phyloP scores from a whole-genome alignment of 2,329 filamentous ascomycete species.

The Hypocrella siamensis region DNA sequence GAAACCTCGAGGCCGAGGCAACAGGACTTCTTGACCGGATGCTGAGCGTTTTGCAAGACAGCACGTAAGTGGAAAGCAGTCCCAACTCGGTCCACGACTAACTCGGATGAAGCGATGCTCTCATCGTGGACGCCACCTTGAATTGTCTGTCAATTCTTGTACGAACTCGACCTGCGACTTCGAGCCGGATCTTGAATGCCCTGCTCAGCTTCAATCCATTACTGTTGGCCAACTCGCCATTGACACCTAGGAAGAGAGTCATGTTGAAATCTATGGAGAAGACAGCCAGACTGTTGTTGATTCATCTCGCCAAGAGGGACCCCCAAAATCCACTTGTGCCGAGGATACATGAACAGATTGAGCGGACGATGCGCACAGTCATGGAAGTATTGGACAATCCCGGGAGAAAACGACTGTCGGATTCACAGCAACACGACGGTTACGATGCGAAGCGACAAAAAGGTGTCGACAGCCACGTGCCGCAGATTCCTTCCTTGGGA shows the following conservation, averaged over 20 bases:
- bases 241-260: conserved; percentile 67
- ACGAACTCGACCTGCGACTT: conserved; percentile 63
- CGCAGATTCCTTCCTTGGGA: conserved; percentile 50
- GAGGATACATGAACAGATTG: conserved; percentile 76
- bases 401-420: conserved; percentile 60
- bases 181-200: conserved; percentile 71
- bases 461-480: conserved; percentile 29
- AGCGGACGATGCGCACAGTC: conserved; percentile 64
- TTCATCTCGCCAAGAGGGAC: conserved; percentile 76
- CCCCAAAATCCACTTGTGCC: conserved; percentile 59
- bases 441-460: conserved; percentile 75
- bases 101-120: conserved; percentile 50
- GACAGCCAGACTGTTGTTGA: conserved; percentile 68
- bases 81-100: conserved; percentile 3
- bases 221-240: conserved; percentile 58
- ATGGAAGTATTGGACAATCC: conserved; percentile 67
- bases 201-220: conserved; percentile 87
- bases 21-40: conserved; percentile 82
- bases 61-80: conserved; percentile 44
- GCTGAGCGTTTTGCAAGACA: conserved; percentile 70
- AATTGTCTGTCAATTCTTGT: conserved; percentile 77
- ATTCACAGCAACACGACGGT: conserved; percentile 54
- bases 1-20: conserved; percentile 81
- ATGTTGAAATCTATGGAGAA: conserved; percentile 90
- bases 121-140: conserved; percentile 79